Base-by-base conservation (phyloP, 192 early-diverging fungal genomes). In the Entomortierella parvispora region DNA sequence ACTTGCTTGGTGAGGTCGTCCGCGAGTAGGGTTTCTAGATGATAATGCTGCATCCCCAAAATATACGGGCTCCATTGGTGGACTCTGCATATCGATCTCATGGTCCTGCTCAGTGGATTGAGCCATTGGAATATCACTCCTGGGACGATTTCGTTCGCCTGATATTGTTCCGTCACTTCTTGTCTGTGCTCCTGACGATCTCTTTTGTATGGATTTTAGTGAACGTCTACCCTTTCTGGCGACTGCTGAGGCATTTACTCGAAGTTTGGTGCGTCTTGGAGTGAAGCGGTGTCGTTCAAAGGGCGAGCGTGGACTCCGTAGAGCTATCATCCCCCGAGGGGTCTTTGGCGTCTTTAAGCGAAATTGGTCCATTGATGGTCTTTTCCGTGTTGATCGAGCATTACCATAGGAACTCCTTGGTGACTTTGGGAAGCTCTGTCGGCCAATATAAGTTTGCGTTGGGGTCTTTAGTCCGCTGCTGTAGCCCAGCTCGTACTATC, bases 231-330 rank as follows among this genome's bases (percentile, higher is more conserved):
- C 51, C 44, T 44, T 67, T 28, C 65, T 61, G 5, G 58, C 66
- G n/a, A 65, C 58, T 44, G 72, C 65, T 15, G 58, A 58, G 10
- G 72, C 65, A 57, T 67, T 58, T 8, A 76, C 72, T 0, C 72
- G 49, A 4, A 76, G 42, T 29, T 54, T 57, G 3, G 52, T 60
- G 10, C 60, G 43, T 18, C 32, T 62, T 20, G 62, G 58, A 17
- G 65, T 58, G 37, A 56, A 67, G 1, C 47, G 55, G n/a, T 68
- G 64, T 28, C 72, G 58, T 22, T 76, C 72, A 49, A 56, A 68
- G 0, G 72, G 72, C 4, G 72, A 76, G 0, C 59, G 58, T 7
- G 72, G 72, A 37, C 65, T 76, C 2, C 48, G 44, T 5, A 57
- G 56, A 5, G 45, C 50, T 2, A 43, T 18, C 5, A 40, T 44